These are phyloP conservation scores for Russula dissimulans DNA, from an alignment of 768 basidiomycete species.

Conservation along the genomic window DNA sequence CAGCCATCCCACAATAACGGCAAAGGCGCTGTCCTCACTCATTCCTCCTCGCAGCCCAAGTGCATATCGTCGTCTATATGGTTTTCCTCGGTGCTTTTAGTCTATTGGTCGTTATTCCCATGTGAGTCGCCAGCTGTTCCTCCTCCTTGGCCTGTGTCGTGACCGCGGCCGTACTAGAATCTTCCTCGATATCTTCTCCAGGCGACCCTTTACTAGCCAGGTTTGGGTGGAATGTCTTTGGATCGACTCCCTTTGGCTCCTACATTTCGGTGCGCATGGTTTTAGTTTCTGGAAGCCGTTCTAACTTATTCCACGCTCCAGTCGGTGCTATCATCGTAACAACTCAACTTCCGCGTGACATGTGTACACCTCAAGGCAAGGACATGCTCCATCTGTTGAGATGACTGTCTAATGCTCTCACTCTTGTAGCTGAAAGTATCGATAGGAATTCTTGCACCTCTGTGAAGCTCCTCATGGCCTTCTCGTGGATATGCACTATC, in stretches of 20 bases:
- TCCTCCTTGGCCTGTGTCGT: not conserved
- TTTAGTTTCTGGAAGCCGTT: not conserved
- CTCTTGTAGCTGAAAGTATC: not conserved
- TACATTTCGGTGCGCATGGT: conserved; percentile 12
- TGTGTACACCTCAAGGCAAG: conserved; percentile 15
- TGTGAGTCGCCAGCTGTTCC: not conserved
- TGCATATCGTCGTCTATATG: conserved; percentile 14
- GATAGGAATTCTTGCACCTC: conserved; percentile 12
- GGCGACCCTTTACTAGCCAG: conserved; percentile 1
- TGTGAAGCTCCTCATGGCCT: conserved; percentile 8
- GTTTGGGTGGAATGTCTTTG: conserved; percentile 19
- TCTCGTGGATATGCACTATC: conserved; percentile 18
- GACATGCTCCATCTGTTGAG: not conserved
- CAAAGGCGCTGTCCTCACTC: not conserved
- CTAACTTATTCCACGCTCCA: not conserved
- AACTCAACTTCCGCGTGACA: conserved; percentile 2
- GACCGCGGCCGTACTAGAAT: not conserved
- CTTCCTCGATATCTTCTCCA: conserved; percentile 8
- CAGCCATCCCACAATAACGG: no score
- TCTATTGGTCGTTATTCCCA: conserved; percentile 11
- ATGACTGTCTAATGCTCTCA: not conserved
- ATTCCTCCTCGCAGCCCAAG: not conserved
- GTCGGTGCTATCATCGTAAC: conserved; percentile 15
- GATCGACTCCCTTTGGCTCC: conserved; percentile 9
- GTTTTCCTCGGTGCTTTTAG: conserved; percentile 19